These are phyloP conservation scores for Plasmodium fragile DNA, from an alignment of 169 alveolate species.

Conservation along the genomic window DNA sequence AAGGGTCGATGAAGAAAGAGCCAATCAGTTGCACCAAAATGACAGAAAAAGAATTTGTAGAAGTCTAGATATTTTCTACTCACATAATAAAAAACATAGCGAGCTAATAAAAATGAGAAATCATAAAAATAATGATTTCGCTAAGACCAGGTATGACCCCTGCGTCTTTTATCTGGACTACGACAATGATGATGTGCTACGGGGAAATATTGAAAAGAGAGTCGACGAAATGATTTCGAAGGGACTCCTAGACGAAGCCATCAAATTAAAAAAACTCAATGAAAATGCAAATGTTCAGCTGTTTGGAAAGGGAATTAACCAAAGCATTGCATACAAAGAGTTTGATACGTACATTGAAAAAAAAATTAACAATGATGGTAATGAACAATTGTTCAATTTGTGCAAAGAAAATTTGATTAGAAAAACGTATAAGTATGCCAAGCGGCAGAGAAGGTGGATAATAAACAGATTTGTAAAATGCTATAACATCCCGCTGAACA, in stretches of 20 bases:
- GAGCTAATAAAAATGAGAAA: conserved; percentile 76
- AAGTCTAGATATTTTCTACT: conserved; percentile 69
- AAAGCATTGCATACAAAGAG: conserved; percentile 84
- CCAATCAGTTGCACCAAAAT: conserved; percentile 80
- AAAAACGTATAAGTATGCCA: conserved; percentile 83
- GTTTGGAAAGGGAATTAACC: conserved; percentile 14
- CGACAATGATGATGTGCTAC: conserved; percentile 73
- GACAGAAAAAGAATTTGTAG: conserved; percentile 84
- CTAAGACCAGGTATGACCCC: conserved; percentile 48
- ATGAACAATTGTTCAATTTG: conserved; percentile 35
- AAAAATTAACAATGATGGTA: conserved; percentile 29
- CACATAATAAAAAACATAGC: conserved; percentile 81
- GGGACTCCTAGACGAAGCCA: conserved; percentile 56
- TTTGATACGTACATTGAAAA: conserved; percentile 77
- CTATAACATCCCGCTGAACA: conserved; percentile 25
- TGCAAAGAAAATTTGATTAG: conserved; percentile 78
- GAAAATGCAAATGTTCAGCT: conserved; percentile 64
- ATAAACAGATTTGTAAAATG: conserved; percentile 77
- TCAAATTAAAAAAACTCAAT: conserved; percentile 62
- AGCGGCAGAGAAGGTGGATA: conserved; percentile 85
- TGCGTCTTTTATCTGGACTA: conserved; percentile 25
- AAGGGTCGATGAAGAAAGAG: conserved; percentile 82
- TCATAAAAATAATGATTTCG: conserved; percentile 60
- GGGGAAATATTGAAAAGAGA: conserved; percentile 74
- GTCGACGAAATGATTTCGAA: conserved; percentile 23